Conservation (phyloP, 129 eudicot species). For the Flaveria bidentis region DNA sequence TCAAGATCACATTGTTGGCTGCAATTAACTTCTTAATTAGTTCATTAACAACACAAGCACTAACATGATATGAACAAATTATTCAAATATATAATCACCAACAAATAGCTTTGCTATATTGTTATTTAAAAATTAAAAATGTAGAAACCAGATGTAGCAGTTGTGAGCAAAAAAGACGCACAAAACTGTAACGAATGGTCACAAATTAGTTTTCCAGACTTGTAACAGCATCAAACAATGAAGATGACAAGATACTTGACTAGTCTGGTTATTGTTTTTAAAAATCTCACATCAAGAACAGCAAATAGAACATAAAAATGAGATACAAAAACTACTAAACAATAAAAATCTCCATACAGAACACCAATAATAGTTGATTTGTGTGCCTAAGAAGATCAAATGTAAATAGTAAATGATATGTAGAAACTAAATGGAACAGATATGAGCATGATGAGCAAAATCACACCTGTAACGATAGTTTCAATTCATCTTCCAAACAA, state of each 20-base stretch:
- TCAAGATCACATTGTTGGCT: too few species aligned
- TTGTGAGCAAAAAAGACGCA: constrained; percentile 27
- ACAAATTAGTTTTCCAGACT: constrained; percentile 33
- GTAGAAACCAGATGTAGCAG: constrained; percentile 43
- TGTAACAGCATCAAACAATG: constrained; percentile 44
- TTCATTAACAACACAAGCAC: too few species aligned
- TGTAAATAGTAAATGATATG: neutral
- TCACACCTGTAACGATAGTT: constrained; percentile 61
- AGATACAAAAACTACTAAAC: too few species aligned
- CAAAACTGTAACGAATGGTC: constrained; percentile 46
- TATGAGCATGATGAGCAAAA: constrained; percentile 26
- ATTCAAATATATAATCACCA: too few species aligned
- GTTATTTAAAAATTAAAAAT: neutral
- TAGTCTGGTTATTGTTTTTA: constrained; percentile 30
- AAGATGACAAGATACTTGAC: constrained; percentile 38
- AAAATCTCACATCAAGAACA: neutral
- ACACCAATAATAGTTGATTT: too few species aligned
- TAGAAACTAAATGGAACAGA: constrained; percentile 42
- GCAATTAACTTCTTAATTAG: too few species aligned
- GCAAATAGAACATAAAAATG: too few species aligned
- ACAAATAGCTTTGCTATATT: too few species aligned
- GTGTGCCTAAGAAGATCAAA: too few species aligned
- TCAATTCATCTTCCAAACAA: constrained; percentile 44
- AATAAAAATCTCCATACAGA: too few species aligned
- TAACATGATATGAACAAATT: too few species aligned